Evolutionary conservation across 257 asterid genomes (phyloP).

Genomic region (Gentiana straminea): DNA sequence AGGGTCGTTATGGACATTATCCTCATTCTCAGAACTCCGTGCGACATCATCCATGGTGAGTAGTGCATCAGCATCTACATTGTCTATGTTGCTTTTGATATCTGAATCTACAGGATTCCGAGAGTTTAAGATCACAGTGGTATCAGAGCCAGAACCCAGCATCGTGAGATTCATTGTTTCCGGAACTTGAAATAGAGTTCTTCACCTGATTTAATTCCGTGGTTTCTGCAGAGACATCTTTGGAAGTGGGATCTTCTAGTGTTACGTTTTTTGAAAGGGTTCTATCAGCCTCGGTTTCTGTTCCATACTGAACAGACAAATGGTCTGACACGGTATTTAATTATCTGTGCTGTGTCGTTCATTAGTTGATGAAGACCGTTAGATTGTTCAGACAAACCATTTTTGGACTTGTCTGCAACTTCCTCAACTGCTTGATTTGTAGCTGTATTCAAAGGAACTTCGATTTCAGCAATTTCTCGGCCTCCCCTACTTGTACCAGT

Average conservation of each 20-base stretch:
- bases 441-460: conserved; percentile 16
- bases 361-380: conserved; percentile 13
- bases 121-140: conserved; percentile 15
- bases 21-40: conserved; percentile 24
- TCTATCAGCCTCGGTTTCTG: conserved; percentile 17
- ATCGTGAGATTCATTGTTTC: conserved; percentile 14
- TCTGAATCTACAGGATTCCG: conserved; percentile 15
- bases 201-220: conserved; percentile 15
- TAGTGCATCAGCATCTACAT: conserved; percentile 22
- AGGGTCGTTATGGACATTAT: conserved; percentile 40
- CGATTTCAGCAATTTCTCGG: conserved; percentile 21
- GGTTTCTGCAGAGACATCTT: conserved; percentile 13
- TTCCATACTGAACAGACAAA: conserved; percentile 22
- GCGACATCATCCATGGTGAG: conserved; percentile 20
- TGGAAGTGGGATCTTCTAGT: conserved; percentile 13
- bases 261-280: conserved; percentile 15
- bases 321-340: conserved; percentile 12
- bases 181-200: conserved; percentile 15
- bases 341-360: conserved; percentile 22
- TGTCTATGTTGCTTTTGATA: conserved; percentile 14
- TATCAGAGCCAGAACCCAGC: not conserved
- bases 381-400: conserved; percentile 17
- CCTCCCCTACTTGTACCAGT: conserved; percentile 12
- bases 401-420: conserved; percentile 14
- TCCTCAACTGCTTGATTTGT: conserved; percentile 18